Evolutionary conservation across 2,329 filamentous ascomycete genomes (phyloP).

Genomic region (Anisogramma anomala): DNA sequence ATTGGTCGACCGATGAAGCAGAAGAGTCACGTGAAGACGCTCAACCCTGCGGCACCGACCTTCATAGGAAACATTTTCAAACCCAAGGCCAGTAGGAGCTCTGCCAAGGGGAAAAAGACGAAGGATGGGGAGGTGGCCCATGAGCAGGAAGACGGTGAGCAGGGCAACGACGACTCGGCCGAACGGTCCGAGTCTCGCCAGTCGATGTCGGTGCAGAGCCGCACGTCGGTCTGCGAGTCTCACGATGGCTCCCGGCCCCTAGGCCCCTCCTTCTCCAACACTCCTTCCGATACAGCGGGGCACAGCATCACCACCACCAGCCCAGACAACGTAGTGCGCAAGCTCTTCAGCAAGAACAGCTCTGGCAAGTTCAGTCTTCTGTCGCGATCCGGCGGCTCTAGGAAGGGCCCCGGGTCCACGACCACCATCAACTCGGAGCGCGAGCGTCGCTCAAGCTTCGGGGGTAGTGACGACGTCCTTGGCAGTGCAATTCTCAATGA

Average conservation of each 20-base stretch:
- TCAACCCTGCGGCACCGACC: constrained; percentile 82
- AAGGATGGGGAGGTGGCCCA: constrained; percentile 30
- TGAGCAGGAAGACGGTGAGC: constrained; percentile 16
- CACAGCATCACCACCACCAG: constrained; percentile 31
- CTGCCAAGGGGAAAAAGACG: constrained; percentile 27
- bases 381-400: constrained; percentile 43
- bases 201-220: constrained; percentile 13
- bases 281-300: constrained; percentile 40
- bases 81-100: constrained; percentile 29
- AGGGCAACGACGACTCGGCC: constrained; percentile 8
- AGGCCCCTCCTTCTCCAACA: constrained; percentile 44
- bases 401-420: constrained; percentile 40
- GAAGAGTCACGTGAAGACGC: constrained; percentile 43
- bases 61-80: constrained; percentile 66
- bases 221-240: constrained; percentile 31
- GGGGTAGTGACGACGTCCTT: constrained; percentile 40
- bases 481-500: constrained; percentile 22
- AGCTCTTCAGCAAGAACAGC: constrained; percentile 54
- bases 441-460: constrained; percentile 36
- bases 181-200: constrained; percentile 25
- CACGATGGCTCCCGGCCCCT: constrained; percentile 43
- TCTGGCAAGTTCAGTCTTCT: constrained; percentile 54
- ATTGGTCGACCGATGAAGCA: constrained; percentile 61
- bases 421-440: constrained; percentile 45
- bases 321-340: constrained; percentile 44